Base-by-base conservation (phyloP, 2,329 filamentous ascomycete genomes). In the Talaromyces rugulosus region DNA sequence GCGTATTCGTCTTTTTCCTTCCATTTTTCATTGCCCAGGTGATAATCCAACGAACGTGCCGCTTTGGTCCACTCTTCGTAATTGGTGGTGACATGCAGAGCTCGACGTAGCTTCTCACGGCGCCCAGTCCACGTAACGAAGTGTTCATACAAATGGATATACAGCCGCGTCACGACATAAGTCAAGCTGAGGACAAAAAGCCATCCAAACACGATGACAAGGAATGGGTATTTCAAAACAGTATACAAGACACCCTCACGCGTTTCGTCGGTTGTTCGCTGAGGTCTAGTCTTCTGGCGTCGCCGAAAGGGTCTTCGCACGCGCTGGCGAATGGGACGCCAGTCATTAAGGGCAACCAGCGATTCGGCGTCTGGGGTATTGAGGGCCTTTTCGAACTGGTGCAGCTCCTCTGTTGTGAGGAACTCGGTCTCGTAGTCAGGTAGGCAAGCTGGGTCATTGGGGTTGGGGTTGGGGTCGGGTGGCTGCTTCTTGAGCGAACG, bases 121-220 rank as follows among this genome's bases (percentile, higher is more conserved):
- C 83, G 85, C 5, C 95, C 95, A 47, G 91, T 85, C 94, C 95
- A 98, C 28, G 92, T 90, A 61, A 97, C 82, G 72, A 89, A 90
- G 69, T 96, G 90, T 75, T 99, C 95, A 78, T 98, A 99, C 1
- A 91, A 78, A 78, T 89, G 92, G 67, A 99, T 95, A 78, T 99
- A 99, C 64, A 93, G 78, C 47, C 95, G 83, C 8, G 92, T 97
- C 58, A 90, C 79, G 33, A 95, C 79, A 75, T 99, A 99, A 16
- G 87, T 83, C 12, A 87, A 73, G 59, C 87, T 86, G 27, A 98
- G 82, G 14, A 90, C 86, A 0, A 85, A 71, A 56, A 99, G 85
- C 92, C 93, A 98, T 11, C 87, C 85, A 54, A 89, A 83, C 2
- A 96, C 92, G 47, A 90, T 84, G 36, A 92, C 75, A 36, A 99